Base-by-base conservation (phyloP, 2,329 filamentous ascomycete genomes). In the Lachnellula subtilissima region DNA sequence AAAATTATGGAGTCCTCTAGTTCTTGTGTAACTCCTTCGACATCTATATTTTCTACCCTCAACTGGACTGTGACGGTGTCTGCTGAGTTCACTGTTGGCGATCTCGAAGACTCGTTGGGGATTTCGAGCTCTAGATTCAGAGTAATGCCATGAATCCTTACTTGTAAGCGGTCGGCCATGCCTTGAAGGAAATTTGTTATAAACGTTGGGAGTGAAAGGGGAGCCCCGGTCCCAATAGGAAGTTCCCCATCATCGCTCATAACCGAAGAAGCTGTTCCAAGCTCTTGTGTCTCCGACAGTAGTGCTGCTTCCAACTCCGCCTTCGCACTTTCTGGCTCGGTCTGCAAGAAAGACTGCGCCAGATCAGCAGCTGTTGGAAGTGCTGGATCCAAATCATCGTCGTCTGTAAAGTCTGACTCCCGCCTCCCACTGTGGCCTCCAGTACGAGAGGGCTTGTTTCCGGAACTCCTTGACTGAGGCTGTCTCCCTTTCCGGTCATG, bases 281-380 rank as follows among this genome's bases (percentile, higher is more conserved):
- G 70, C 56, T 85, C 81, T 54, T 84, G 79, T 0, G 79, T 80
- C 66, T 87, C 83, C 1, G 83, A 80, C 19, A 81, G 76, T 15
- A 92, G 72, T 8, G 86, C 86, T 49, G 86, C 82, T 68, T 91
- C 86, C 23, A 93, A 75, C 66, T 86, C 81, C 56, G 76, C 78
- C 61, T 81, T 85, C 65, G 91, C 87, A 49, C 82, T 77, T 5
- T 75, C 74, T 12, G 87, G 83, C 66, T 91, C 85, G 1, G 86
- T 82, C 61, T 87, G 78, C n/a, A 93, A 75, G 67, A 93, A 93
- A 0, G 88, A 92, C 67, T 88, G 81, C 14, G 89, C 88, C 14
- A 94, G 76, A 61, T 91, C 86, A 55, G 84, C 82, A 2, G 87
- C 81, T 23, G 87, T 87, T 0, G 88, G 89, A 3, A 91, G 77